phyloP scores from a whole-genome alignment of 495 filamentous ascomycete species.

The Penicillium ochrochloron region DNA sequence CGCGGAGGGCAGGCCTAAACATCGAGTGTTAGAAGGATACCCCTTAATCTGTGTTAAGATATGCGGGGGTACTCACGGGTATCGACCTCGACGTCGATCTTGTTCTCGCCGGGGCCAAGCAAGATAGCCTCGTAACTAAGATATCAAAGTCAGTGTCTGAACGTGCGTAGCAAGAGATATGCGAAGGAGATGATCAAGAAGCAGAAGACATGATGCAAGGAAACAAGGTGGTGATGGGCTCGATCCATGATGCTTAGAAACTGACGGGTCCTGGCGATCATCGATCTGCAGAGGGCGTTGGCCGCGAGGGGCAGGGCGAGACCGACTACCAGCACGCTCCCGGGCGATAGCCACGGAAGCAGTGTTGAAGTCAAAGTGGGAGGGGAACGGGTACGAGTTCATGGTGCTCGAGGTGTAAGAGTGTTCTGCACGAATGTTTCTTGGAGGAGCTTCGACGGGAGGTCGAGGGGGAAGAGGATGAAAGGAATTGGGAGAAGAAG shows the following conservation, averaged over 20 bases:
- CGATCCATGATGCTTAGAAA: neutral
- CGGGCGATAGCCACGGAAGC: slow-evolving; percentile 22
- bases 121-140: slow-evolving; percentile 89
- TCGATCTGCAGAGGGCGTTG: slow-evolving; percentile 8
- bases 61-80: slow-evolving; percentile 65
- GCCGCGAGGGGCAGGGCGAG: slow-evolving; percentile 13
- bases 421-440: neutral
- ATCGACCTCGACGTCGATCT: slow-evolving; percentile 82
- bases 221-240: neutral
- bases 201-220: neutral
- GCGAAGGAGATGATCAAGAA: slow-evolving; percentile 2
- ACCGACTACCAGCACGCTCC: slow-evolving; percentile 22
- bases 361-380: slow-evolving; percentile 12
- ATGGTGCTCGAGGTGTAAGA: neutral
- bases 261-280: slow-evolving; percentile 30
- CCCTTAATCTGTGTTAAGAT: neutral
- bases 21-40: neutral
- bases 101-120: slow-evolving; percentile 84
- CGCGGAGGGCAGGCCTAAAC: slow-evolving; percentile 73
- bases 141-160: slow-evolving; percentile 12
- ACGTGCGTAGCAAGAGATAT: neutral
- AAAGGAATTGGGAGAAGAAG: slow-evolving; percentile 3
- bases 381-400: neutral
- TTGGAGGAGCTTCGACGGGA: neutral
- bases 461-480: neutral